phyloP scores from a whole-genome alignment of 2,329 filamentous ascomycete species.

The Aspergillus novoparasiticus region DNA sequence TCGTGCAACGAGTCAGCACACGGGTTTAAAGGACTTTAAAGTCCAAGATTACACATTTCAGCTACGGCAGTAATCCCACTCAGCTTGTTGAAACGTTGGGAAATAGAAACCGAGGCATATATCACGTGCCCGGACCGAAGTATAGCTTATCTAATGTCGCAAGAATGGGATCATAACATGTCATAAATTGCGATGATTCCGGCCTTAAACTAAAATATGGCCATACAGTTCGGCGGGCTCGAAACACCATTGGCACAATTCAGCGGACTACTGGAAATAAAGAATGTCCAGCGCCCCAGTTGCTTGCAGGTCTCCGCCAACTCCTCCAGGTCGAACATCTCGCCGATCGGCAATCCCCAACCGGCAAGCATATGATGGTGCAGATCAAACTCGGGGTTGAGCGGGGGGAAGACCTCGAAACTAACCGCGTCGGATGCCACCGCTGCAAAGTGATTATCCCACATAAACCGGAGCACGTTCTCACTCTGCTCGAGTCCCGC shows the following conservation, averaged over 20 bases:
- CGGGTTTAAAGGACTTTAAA: background rate
- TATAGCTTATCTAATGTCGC: background rate
- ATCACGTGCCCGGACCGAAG: background rate
- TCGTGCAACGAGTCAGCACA: background rate
- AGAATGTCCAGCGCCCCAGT: constrained; percentile 41
- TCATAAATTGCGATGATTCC: background rate
- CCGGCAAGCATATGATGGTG: constrained; percentile 41
- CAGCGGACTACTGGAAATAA: constrained; percentile 43
- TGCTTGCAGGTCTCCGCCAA: constrained; percentile 36
- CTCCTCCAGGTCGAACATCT: constrained; percentile 45
- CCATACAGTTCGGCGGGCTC: constrained; percentile 48
- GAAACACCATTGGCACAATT: constrained; percentile 44
- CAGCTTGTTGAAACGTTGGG: constrained; percentile 4
- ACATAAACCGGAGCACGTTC: constrained; percentile 57
- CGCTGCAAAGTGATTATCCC: constrained; percentile 61
- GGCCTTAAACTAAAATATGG: constrained; percentile 38
- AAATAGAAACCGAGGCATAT: background rate
- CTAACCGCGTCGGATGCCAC: constrained; percentile 63
- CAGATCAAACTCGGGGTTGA: constrained; percentile 36
- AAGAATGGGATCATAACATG: background rate
- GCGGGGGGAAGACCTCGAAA: constrained; percentile 55
- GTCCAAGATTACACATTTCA: background rate
- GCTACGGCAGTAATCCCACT: background rate
- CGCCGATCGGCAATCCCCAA: constrained; percentile 43
- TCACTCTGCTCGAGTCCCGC: constrained; percentile 43